Base-by-base conservation (phyloP, 2,329 filamentous ascomycete species). In the Exophiala sp. region DNA sequence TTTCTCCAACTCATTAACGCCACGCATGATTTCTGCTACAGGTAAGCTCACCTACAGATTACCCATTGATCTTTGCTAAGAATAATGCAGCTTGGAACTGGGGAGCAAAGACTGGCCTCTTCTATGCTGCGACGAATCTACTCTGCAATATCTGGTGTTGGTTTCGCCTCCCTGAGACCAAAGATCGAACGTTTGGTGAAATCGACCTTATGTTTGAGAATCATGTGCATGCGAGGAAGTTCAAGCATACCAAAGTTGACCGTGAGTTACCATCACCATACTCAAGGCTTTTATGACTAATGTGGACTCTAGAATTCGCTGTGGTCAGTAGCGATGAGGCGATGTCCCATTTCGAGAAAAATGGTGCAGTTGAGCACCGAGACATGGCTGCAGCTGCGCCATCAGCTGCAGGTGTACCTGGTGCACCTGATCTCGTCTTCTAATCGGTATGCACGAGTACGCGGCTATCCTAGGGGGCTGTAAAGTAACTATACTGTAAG, bases 1-100 rank as follows among this genome's bases (percentile, higher is more conserved):
- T 36, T 61, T 74, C 14, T 74, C 72, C 52, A 80, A 74, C 21
- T 63, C 68, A 0, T 55, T 72, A 7, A 62, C 65, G 9, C 65
- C 67, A 1, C 65, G 65, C 21, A 68, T 69, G 59, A 55, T 71
- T 20, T 48, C 55, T 42, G 16, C 46, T 65, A 16, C 38, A 8
- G 35, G 52, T 51, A 47, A 55, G 52, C 47, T 40, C 38, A 5
- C 6, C 20, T 16, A 14, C 38, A 40, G 1, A 2, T 40, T 10
- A 14, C n/a, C 20, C 14, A n/a, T 16, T 1, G 12, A 8, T 14
- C 6, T 16, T 14, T 16, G n/a, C 38, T 40, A 16, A 40, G 14
- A 3, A 18, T 18, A 3, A 18, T 18, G 16, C 16, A 18, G 16
- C 16, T 3, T 18, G 16, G 16, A 18, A 18, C 3, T 18, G 16